Base-by-base conservation (phyloP, 306 rosid genomes). In the Cicer arietinum region DNA sequence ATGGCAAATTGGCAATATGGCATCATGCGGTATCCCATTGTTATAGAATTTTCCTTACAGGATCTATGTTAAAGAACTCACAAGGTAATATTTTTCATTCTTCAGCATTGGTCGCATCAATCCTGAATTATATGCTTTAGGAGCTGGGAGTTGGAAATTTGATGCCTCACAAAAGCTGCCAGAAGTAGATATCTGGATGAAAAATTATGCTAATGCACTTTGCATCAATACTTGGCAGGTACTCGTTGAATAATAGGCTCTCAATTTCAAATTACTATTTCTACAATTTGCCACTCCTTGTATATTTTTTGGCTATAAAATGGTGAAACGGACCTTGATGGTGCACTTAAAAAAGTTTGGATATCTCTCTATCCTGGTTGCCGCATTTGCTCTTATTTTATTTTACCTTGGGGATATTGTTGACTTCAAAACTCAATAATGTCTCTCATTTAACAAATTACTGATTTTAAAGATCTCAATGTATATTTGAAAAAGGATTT, bases 141-240 rank as follows among this genome's bases (percentile, higher is more conserved):
- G 86, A 54, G 85, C 91, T 53, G 89, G 88, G 74, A 69, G 91
- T 57, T 65, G 84, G 94, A 84, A 81, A 74, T 80, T 51, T 65
- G 86, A 84, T 76, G 82, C 77, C 77, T 59, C 74, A 54, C 74
- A 48, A 77, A 67, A 82, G 77, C 86, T 59, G 67, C 79, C 88
- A 54, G 80, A 86, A 71, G 78, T 84, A 68, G 87, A 87, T 69
- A 71, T 78, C 72, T 90, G 90, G 96, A 87, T 91, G 92, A 83
- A 81, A 71, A 86, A 87, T 89, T 91, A 94, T 79, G 96, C 80
- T 67, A 90, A 90, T 61, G 83, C 79, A 16, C 88, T 94, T 20
- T 94, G 98, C 80, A 86, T 88, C 68, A 94, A 94, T 88, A 82
- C 97, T 75, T 94, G 98, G 98, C 97, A 94, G 98, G 98, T 94